Conservation (phyloP, 306 rosid genomes). For the Casuarina glauca region DNA sequence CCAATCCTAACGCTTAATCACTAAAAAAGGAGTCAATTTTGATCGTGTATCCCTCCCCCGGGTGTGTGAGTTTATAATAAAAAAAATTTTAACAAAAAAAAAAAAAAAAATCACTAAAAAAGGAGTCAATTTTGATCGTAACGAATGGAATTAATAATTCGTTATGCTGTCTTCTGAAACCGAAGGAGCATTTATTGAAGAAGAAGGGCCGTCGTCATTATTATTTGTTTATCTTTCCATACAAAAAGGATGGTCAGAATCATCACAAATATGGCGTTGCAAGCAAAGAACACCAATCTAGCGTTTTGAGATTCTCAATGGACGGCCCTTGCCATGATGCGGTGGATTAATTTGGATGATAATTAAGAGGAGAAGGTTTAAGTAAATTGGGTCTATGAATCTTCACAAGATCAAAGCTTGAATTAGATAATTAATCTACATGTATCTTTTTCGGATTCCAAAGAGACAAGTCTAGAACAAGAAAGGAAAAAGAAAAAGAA, state of each 20-base stretch:
- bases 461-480: background rate
- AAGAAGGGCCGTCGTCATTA: background rate
- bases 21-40: background rate
- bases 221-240: background rate
- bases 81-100: too few species aligned
- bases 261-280: background rate
- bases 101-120: too few species aligned
- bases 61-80: too few species aligned
- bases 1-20: too few species aligned
- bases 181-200: too few species aligned
- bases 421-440: background rate
- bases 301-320: background rate
- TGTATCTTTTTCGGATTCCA: background rate
- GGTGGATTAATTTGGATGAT: too few species aligned
- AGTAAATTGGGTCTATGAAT: background rate
- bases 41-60: too few species aligned
- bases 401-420: background rate
- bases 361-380: background rate
- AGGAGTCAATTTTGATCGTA: background rate
- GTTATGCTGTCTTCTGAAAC: background rate
- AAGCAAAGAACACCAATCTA: background rate
- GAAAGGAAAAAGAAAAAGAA: background rate
- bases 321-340: background rate
- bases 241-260: background rate
- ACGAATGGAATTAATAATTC: background rate